A percentile compares a stretch with the other conserved stretches of the same genome.
Conservation (phyloP, 805 yeast genomes). For the Metschnikowia gruessii region DNA sequence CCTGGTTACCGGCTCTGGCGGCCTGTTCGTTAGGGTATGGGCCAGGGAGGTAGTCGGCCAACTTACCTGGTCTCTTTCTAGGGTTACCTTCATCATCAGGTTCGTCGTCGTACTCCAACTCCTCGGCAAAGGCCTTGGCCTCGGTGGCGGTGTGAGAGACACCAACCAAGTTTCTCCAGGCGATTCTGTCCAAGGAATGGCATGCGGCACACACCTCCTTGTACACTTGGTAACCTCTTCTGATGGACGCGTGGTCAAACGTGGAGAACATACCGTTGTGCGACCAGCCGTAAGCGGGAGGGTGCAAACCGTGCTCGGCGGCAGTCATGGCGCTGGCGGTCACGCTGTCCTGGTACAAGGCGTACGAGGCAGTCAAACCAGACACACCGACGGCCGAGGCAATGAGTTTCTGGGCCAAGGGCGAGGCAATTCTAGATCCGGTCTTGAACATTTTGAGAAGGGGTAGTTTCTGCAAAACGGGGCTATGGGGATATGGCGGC, state of each 20-base stretch:
- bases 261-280: slow-evolving; percentile 89
- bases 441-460: slow-evolving; percentile 17
- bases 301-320: slow-evolving; percentile 98
- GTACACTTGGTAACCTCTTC: slow-evolving; percentile 99
- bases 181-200: slow-evolving; percentile 93
- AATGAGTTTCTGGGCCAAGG: slow-evolving; percentile 47
- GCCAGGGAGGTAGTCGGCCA: slow-evolving; percentile 90
- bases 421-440: slow-evolving; percentile 18
- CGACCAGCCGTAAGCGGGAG: slow-evolving; percentile 91
- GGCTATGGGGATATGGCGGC: not conserved
- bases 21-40: slow-evolving; percentile 99
- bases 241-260: slow-evolving; percentile 91
- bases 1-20: slow-evolving; percentile 99
- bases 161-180: slow-evolving; percentile 98
- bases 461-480: not conserved
- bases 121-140: slow-evolving; percentile 91
- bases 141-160: slow-evolving; percentile 90
- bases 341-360: slow-evolving; percentile 77
- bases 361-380: slow-evolving; percentile 78
- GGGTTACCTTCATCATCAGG: slow-evolving; percentile 96
- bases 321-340: slow-evolving; percentile 96
- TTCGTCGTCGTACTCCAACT: slow-evolving; percentile 95
- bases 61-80: slow-evolving; percentile 96
- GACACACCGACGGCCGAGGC: slow-evolving; percentile 67
- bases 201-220: slow-evolving; percentile 99